Percentiles rank a stretch among this genome's conserved stretches.
Conservation (phyloP, 352 stramenopile species). For the Globisporangium emineosum region DNA sequence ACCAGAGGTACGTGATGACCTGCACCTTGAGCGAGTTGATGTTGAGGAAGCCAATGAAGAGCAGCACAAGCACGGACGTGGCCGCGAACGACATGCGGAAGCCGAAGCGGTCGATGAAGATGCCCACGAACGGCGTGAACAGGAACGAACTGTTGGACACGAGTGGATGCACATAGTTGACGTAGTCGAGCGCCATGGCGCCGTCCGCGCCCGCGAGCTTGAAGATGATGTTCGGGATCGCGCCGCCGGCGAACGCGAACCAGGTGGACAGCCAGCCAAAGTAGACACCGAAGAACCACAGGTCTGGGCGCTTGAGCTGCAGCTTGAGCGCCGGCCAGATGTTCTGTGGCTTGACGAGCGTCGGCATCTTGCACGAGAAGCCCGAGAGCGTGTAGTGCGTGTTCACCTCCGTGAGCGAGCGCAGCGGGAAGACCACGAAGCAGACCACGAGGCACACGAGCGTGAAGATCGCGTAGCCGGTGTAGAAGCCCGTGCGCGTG, state of each 20-base stretch:
- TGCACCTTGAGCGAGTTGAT: conserved; percentile 25
- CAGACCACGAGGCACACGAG: conserved; percentile 30
- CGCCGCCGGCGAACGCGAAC: conserved; percentile 26
- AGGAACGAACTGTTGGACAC: conserved; percentile 29
- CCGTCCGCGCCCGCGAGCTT: conserved; percentile 13
- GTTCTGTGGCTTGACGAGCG: conserved; percentile 15
- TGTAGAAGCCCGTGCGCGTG: conserved; percentile 35
- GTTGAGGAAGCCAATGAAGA: conserved; percentile 24
- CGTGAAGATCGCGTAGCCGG: conserved; percentile 17
- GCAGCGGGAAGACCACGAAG: conserved; percentile 25
- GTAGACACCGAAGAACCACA: conserved; percentile 29
- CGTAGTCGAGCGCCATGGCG: conserved; percentile 18
- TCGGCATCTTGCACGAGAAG: conserved; percentile 21
- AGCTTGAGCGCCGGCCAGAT: conserved; percentile 20
- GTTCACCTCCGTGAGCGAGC: conserved; percentile 19
- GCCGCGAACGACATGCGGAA: conserved; percentile 22
- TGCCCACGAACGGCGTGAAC: conserved; percentile 24
- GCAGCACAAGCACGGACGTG: conserved; percentile 19
- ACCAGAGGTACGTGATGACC: conserved; percentile 24
- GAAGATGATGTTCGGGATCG: conserved; percentile 26
- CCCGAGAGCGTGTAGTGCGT: conserved; percentile 22
- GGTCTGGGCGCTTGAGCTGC: conserved; percentile 18
- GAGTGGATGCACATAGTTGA: conserved; percentile 25
- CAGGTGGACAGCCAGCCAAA: conserved; percentile 32
- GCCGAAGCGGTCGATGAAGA: conserved; percentile 24